Evolutionary conservation across 345 rosid species (phyloP), one percentile per base, ranked within the genome.

Genomic region (Erysimum cheiranthoides): DNA sequence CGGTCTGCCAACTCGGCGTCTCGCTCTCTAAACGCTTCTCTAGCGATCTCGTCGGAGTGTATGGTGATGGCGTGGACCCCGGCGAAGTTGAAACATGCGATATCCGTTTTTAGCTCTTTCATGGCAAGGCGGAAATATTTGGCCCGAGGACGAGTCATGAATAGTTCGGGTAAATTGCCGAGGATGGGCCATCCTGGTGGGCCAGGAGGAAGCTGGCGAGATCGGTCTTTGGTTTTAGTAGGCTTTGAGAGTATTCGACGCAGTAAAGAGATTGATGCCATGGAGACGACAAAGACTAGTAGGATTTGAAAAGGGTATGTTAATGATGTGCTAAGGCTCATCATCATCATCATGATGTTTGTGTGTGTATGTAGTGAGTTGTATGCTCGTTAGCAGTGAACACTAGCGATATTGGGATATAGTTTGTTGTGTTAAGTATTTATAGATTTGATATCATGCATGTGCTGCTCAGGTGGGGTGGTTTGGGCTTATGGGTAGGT

Each of bases 131-230:
- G 60, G 9, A 84, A 62, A 75, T 84, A 82, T 5, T 70, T 68
- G 43, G 51, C 52, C 1, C 35, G 43, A 3, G 86, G 86, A 59
- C 72, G 80, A 18, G 60, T 61, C 68, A 10, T 35, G 10, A 60
- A 25, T 35, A 85, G 66, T 21, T 70, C 80, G 0, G 80, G 81
- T 10, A 81, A 27, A 32, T 74, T 71, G 32, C 88, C 88, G 30
- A 82, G 39, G 10, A 85, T 58, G 5, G 85, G 85, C 85, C 84
- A 82, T 3, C 81, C 79, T n/a, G 36, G 32, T 18, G 85, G 82
- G 4, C 82, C 66, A 1, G 82, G 82, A 51, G 82, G 82, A 49
- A 78, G 84, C 72, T 47, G 73, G 6, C 51, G 71, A 70, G 65
- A 69, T 35, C 58, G 80, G 58, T 53, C 65, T 61, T 76, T 53